Evolutionary conservation across 495 filamentous ascomycete species (phyloP), one percentile per base, ranked within the genome.

Genomic region (Neurospora africana): DNA sequence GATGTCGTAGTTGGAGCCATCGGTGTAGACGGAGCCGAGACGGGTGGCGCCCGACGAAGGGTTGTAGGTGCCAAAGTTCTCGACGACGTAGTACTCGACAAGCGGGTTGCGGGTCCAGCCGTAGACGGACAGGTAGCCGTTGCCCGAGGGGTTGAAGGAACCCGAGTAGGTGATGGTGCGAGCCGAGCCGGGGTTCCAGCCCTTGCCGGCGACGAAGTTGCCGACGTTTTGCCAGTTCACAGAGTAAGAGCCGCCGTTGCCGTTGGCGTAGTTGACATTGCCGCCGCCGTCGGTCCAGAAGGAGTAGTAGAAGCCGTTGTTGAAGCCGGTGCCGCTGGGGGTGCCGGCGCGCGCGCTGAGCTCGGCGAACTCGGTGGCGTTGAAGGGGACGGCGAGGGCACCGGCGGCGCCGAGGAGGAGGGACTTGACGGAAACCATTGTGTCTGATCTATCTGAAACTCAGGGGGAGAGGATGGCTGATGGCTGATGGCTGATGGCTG

Each of bases 1-100:
- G 80, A 92, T 87, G 71, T 89, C 84, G 83, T 93, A 93, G 11
- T 82, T 87, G 53, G 81, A 79, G 69, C 90, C 90, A 80, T 92
- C 91, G 53, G 78, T 83, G 53, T 77, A 78, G 61, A 91, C 80
- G 27, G 82, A 86, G 68, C 89, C 90, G 75, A 85, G 84, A 77
- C 83, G 82, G 1, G 76, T 78, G 27, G 82, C 82, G 17, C 80
- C 82, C 44, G 76, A 81, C 47, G 79, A 83, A 35, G 87, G 87
- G 82, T 89, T 85, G 83, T 88, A 89, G 61, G 79, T 80, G 71
- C 86, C 86, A 78, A 80, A 88, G 36, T 79, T 74, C 77, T 89
- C 86, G 39, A 90, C 82, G 44, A 89, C 80, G 83, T 89, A 89
- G 86, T 89, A 89, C 79, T 89, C 87, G 78, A 87, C 79, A 72